Base-by-base conservation (phyloP, 306 rosid species). In the Begonia loranthoides region DNA sequence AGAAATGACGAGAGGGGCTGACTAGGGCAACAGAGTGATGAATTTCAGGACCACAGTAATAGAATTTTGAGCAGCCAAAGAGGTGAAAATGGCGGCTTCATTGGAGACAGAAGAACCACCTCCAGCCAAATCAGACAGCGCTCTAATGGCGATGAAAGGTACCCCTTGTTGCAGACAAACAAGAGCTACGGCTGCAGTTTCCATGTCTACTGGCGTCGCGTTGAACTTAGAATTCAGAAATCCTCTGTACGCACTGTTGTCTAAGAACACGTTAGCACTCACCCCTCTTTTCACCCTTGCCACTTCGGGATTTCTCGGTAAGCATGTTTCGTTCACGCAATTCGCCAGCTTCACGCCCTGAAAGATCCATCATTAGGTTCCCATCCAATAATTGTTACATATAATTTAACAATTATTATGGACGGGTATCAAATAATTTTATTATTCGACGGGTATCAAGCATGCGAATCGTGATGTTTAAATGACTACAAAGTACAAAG, bases 91-190 rank as follows among this genome's bases (percentile, higher is more conserved):
- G n/a, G 24, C 41, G 4, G 66, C 76, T 71, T 82, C 93, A 50
- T 82, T 82, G 49, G 83, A 72, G 61, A 64, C 24, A 2, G 77
- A 52, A 51, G 88, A 76, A 9, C 95, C 93, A 0, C 86, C 93
- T 9, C 95, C 93, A 9, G 95, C 95, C 65, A 79, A 70, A 65
- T 79, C 93, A 34, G 93, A 86, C 1, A 86, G 66, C 9, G 86
- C 56, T 52, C 95, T 70, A 16, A 86, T 72, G 8, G 73, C 79
- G 59, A 82, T 72, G 61, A 82, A 86, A 1, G 88, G 81, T 3
- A 4, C 72, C 43, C 61, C 74, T n/a, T 76, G 85, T 45, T 77
- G 93, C 10, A 58, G 47, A 56, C 83, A 28, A 5, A 28, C 36
- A 7, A 28, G 36, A 28, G 36, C 36, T 15, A 83, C 76, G 6